Evolutionary conservation across 305 asterid species (phyloP).

Genomic region (Salvia sclarea): DNA sequence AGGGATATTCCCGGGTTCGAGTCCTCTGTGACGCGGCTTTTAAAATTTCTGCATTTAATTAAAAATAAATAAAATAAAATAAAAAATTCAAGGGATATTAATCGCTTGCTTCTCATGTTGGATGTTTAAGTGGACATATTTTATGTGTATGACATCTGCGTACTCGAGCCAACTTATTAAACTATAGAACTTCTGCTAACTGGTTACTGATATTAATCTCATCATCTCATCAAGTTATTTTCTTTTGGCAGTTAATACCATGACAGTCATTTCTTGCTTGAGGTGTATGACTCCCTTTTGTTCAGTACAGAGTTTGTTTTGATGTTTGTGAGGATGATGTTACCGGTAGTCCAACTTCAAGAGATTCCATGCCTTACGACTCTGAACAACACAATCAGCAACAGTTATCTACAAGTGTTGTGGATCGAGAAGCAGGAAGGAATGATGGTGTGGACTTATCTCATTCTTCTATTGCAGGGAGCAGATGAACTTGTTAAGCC

Average conservation of each 20-base stretch:
- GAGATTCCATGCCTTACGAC: constrained; percentile 41
- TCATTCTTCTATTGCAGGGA: constrained; percentile 55
- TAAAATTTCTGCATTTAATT: no score
- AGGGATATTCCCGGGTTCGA: no score
- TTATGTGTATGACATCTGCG: not conserved
- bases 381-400: constrained; percentile 46
- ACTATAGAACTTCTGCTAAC: constrained; percentile 6
- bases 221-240: not conserved
- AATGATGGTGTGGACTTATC: constrained; percentile 48
- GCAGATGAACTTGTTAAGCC: constrained; percentile 40
- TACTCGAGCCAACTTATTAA: constrained; percentile 1
- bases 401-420: constrained; percentile 32
- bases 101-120: constrained; percentile 1
- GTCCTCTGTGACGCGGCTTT: no score
- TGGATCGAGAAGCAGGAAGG: constrained; percentile 51
- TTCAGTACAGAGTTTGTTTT: constrained; percentile 66
- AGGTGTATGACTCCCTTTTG: not conserved
- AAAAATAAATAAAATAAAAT: no score
- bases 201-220: not conserved
- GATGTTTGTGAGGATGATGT: constrained; percentile 78
- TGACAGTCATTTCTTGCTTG: not conserved
- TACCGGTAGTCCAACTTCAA: constrained; percentile 63
- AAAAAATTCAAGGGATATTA: not conserved
- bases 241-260: constrained; percentile 33
- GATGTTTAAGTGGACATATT: constrained; percentile 1